Evolutionary conservation across 495 filamentous ascomycete species (phyloP), one percentile per base, ranked within the genome.

Genomic region (Lentithecium fluviatile): DNA sequence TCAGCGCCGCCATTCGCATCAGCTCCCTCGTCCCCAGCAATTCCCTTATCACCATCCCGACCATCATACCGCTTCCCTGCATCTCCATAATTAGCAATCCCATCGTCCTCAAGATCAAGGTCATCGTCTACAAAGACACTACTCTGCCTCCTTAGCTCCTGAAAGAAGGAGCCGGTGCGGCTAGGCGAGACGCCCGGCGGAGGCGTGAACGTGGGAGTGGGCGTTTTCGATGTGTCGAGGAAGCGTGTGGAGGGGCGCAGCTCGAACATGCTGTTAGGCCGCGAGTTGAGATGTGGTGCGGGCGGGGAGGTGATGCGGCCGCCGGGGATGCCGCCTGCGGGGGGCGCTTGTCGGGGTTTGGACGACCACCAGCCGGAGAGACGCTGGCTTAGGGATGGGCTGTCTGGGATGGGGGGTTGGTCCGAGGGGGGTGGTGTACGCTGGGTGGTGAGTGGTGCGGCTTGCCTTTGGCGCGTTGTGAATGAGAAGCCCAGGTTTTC

Each of bases 91-190:
- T 42, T 36, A 24, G 20, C 51, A 13, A 20, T 49, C 8, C 40
- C 24, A 17, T 54, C 42, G 21, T 49, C 48, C 32, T 29, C 45
- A 6, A 24, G 43, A 17, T 34, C 38, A 40, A 6, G 15, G 8
- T 47, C 51, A 56, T 85, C 82, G 52, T 84, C 83, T 60, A 83
- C 82, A 64, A 88, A 86, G 0, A 87, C 84, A 6, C 78, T 76
- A 42, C 80, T 80, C 70, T 87, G 85, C 51, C 83, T 72, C 40
- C 77, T 72, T 38, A 87, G 69, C 69, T 88, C 85, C 61, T 83
- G 77, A 38, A 88, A 74, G 19, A 85, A 64, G 60, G 77, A 81
- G n/a, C 74, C 74, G 53, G 74, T 69, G 50, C 61, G 32, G 6
- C 25, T 17, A 23, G 47, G 55, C 6, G 24, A 7, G n/a, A 23